Base-by-base conservation (phyloP, 2,329 filamentous ascomycete species). In the Cladophialophora carrionii region DNA sequence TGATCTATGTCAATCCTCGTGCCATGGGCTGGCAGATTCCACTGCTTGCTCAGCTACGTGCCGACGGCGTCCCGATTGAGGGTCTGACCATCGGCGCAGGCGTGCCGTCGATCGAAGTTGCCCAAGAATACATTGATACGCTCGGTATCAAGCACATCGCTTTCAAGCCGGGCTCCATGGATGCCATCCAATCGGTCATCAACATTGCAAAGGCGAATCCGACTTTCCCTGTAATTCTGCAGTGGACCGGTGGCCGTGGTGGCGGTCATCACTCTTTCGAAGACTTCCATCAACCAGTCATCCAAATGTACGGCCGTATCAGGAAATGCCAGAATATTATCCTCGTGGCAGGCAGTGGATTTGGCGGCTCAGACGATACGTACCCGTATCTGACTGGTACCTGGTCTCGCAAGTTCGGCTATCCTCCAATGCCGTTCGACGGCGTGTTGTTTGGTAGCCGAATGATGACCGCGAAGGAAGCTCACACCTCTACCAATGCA, bases 121-220 rank as follows among this genome's bases (percentile, higher is more conserved):
- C 92, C 24, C 90, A 95, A 73, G 91, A 96, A 75, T 97, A 96
- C 78, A 96, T 97, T 71, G 86, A 93, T 78, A 98, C 93, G 0
- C 84, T 97, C 12, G 92, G 92, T 12, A 84, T 97, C 66, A 96
- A 96, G 82, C 92, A 96, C 78, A 96, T 97, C 71, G 84, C 88
- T 31, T 96, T 97, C 85, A 97, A 97, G 83, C 93, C 93, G 32
- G 92, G 93, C 66, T 96, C 92, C 17, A 84, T 89, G 56, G 91
- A 96, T 68, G 91, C 90, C 2, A 96, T 97, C 68, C 91, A 96
- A 76, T 83, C 90, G 34, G 91, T 96, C 65, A 89, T 97, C 79
- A 95, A 96, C 78, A 93, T 97, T 73, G 92, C 93, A 70, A 95
- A 91, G 79, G 91, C 91, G n/a, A 95, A 96, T 76, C 92, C 93